Evolutionary conservation across 1,139 yeast species (phyloP).

Genomic region (Yamadazyma diospyri): DNA sequence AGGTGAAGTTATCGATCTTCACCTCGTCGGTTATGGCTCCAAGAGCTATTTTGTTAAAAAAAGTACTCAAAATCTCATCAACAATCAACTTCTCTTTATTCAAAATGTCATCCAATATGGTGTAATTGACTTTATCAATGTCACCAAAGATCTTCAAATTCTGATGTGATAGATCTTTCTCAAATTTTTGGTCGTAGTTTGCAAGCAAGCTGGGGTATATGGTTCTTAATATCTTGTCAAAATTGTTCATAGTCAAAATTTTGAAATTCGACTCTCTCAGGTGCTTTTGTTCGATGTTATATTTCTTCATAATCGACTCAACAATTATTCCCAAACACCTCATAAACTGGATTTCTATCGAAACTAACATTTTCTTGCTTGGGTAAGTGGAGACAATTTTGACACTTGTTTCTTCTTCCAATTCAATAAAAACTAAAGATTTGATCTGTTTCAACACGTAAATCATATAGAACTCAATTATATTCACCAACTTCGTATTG

Average conservation of each 20-base stretch:
- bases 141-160: constrained; percentile 42
- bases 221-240: constrained; percentile 33
- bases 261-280: constrained; percentile 25
- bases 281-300: constrained; percentile 27
- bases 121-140: constrained; percentile 40
- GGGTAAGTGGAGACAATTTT: constrained; percentile 36
- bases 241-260: constrained; percentile 45
- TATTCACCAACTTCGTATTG: constrained; percentile 33
- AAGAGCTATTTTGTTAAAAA: constrained; percentile 20
- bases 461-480: constrained; percentile 36
- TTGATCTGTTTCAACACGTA: constrained; percentile 32
- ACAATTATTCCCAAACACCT: constrained; percentile 41
- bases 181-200: constrained; percentile 34
- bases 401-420: constrained; percentile 16
- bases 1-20: constrained; percentile 39
- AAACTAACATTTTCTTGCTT: constrained; percentile 38
- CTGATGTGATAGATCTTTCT: constrained; percentile 35
- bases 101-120: constrained; percentile 42
- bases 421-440: constrained; percentile 24
- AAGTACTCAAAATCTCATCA: constrained; percentile 25
- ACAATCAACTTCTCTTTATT: constrained; percentile 37
- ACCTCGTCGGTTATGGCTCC: constrained; percentile 11
- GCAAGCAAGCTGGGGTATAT: constrained; percentile 33
- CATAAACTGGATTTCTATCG: constrained; percentile 48
- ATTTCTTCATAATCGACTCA: constrained; percentile 44